These are phyloP conservation scores for Eucalyptus cladocalyx DNA, from an alignment of 345 rosid species.

Conservation along the genomic window DNA sequence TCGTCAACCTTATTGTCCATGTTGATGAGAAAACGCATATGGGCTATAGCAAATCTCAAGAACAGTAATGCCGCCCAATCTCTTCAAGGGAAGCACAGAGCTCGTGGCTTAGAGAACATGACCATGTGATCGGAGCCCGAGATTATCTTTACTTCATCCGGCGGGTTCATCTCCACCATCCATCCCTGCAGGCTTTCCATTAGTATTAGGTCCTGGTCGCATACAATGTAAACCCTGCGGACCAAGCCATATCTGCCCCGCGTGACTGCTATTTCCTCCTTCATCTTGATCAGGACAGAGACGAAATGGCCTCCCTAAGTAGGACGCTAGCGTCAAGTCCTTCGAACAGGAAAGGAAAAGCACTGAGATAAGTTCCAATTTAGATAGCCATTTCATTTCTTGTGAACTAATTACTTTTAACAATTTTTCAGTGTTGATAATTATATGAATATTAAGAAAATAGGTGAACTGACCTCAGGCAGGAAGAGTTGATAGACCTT, in stretches of 20 bases:
- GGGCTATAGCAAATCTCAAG: background rate
- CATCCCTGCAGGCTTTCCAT: slow-evolving; percentile 4
- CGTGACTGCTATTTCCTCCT: background rate
- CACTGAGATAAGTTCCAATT: background rate
- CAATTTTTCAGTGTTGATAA: background rate
- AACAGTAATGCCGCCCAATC: background rate
- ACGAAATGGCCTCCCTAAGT: slow-evolving; percentile 3
- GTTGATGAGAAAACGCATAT: background rate
- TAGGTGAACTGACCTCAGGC: slow-evolving; percentile 5
- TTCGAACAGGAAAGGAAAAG: background rate
- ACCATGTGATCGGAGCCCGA: slow-evolving; percentile 33
- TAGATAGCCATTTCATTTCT: background rate
- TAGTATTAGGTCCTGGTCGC: slow-evolving; percentile 1
- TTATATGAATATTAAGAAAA: no score
- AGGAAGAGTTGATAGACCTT: slow-evolving; percentile 21
- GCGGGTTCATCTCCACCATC: slow-evolving; percentile 15
- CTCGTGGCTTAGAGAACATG: slow-evolving; percentile 20
- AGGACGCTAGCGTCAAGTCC: slow-evolving; percentile 15
- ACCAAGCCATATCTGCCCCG: slow-evolving; percentile 1
- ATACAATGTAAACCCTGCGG: slow-evolving; percentile 7
- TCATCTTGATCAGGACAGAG: background rate
- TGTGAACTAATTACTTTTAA: background rate
- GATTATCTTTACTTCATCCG: slow-evolving; percentile 6
- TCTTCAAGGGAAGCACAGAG: slow-evolving; percentile 11
- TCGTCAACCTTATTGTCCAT: background rate